Evolutionary conservation across 148 eudicot species (phyloP).

Genomic region (Cornus controversa): DNA sequence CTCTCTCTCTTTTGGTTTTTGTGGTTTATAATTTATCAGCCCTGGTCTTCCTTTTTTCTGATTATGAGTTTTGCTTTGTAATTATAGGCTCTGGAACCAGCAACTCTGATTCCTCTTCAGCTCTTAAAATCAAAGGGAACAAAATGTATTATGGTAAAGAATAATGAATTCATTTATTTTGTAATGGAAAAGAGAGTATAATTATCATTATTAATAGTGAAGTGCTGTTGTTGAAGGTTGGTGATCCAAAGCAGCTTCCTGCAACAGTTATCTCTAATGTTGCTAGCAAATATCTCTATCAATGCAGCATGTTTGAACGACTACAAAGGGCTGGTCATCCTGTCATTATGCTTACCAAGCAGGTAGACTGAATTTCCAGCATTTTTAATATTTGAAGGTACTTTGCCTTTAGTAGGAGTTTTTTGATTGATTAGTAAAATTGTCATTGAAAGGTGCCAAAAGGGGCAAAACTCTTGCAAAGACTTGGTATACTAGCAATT

Average conservation of each 20-base stretch:
- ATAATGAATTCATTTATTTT: not conserved
- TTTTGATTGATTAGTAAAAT: too few species aligned
- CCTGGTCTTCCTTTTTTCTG: slow-evolving; percentile 5
- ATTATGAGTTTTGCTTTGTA: slow-evolving; percentile 10
- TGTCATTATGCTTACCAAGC: slow-evolving; percentile 88
- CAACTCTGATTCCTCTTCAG: slow-evolving; percentile 91
- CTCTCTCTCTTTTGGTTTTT: not conserved
- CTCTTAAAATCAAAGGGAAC: slow-evolving; percentile 81
- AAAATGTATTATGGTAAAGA: slow-evolving; percentile 88
- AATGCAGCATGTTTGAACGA: slow-evolving; percentile 99
- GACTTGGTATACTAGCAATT: slow-evolving; percentile 3
- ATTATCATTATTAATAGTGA: not conserved
- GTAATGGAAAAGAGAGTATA: not conserved
- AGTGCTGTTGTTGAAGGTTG: slow-evolving; percentile 59
- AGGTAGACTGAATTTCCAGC: slow-evolving; percentile 48
- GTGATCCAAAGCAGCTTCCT: slow-evolving; percentile 99
- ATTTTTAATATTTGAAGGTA: slow-evolving; percentile 6
- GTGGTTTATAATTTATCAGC: not conserved
- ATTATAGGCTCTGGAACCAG: slow-evolving; percentile 93
- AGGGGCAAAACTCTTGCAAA: too few species aligned
- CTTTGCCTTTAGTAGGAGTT: not conserved
- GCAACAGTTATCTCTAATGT: slow-evolving; percentile 96
- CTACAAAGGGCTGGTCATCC: slow-evolving; percentile 94
- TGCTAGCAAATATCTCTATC: slow-evolving; percentile 82
- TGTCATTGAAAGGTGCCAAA: too few species aligned